Conservation (phyloP, 371 early-diverging fungal genomes). For the Syncephalis plumigaleata region DNA sequence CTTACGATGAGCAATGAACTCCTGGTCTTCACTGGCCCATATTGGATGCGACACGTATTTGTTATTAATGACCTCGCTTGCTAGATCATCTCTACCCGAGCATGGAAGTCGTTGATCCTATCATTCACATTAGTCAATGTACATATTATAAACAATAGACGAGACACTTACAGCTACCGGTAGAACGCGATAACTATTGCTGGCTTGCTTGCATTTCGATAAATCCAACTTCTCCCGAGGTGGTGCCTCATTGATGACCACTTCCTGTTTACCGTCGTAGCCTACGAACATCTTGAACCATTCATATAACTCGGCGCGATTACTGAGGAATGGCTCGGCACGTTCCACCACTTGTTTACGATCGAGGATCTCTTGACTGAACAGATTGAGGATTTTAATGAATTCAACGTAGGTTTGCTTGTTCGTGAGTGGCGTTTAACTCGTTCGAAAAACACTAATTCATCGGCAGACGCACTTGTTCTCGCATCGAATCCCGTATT, state of each 20-base stretch:
- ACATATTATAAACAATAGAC: not conserved
- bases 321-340: slow-evolving; percentile 61
- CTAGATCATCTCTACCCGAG: slow-evolving; percentile 77
- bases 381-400: slow-evolving; percentile 90
- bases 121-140: slow-evolving; percentile 7
- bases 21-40: slow-evolving; percentile 88
- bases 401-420: slow-evolving; percentile 90
- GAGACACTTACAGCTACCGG: slow-evolving; percentile 34
- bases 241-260: slow-evolving; percentile 22
- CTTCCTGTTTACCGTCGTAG: slow-evolving; percentile 44
- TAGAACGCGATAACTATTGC: slow-evolving; percentile 56
- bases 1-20: slow-evolving; percentile 85
- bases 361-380: slow-evolving; percentile 87
- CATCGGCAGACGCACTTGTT: slow-evolving; percentile 40
- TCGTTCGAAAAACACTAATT: slow-evolving; percentile 81
- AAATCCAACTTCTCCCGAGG: slow-evolving; percentile 40
- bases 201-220: slow-evolving; percentile 27
- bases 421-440: slow-evolving; percentile 73
- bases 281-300: slow-evolving; percentile 95
- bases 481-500: slow-evolving; percentile 6
- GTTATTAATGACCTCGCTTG: slow-evolving; percentile 90
- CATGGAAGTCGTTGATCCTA: slow-evolving; percentile 42
- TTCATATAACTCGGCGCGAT: slow-evolving; percentile 62
- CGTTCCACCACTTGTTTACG: slow-evolving; percentile 65
- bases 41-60: slow-evolving; percentile 91